Conservation (phyloP, 768 basidiomycete genomes). For the Xerocomellus amylosporus region DNA sequence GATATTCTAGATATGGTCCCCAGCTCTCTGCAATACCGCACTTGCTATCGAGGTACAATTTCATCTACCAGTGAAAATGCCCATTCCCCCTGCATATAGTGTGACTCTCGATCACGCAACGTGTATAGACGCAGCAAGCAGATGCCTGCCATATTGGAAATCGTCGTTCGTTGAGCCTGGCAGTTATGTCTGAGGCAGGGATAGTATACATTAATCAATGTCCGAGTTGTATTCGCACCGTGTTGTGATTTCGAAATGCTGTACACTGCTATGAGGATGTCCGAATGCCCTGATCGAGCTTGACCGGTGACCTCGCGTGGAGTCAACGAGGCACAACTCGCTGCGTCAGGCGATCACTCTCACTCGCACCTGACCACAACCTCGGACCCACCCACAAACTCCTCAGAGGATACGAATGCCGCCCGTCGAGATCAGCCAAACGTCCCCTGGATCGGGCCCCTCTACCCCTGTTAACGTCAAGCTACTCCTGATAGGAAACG, state of each 20-base stretch:
- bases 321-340: constrained; percentile 19
- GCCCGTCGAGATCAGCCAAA: constrained; percentile 19
- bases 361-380: constrained; percentile 1
- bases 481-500: constrained; percentile 81
- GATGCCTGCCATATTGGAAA: neutral
- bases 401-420: constrained; percentile 12
- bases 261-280: neutral
- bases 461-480: constrained; percentile 63
- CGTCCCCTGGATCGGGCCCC: constrained; percentile 26
- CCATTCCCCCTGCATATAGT: neutral
- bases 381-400: neutral
- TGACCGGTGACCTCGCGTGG: constrained; percentile 17
- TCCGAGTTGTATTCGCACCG: constrained; percentile 12
- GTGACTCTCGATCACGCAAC: neutral
- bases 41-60: constrained; percentile 81
- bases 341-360: neutral
- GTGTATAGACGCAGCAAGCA: neutral
- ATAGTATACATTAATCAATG: constrained; percentile 1
- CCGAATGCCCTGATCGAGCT: constrained; percentile 20
- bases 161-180: neutral
- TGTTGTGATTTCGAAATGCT: neutral
- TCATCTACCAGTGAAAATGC: constrained; percentile 61
- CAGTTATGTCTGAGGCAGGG: neutral
- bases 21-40: constrained; percentile 94
- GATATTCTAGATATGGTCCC: constrained; percentile 68